Evolutionary conservation across 192 early-diverging fungal genomes (phyloP).

Genomic region (Backusella luteola): DNA sequence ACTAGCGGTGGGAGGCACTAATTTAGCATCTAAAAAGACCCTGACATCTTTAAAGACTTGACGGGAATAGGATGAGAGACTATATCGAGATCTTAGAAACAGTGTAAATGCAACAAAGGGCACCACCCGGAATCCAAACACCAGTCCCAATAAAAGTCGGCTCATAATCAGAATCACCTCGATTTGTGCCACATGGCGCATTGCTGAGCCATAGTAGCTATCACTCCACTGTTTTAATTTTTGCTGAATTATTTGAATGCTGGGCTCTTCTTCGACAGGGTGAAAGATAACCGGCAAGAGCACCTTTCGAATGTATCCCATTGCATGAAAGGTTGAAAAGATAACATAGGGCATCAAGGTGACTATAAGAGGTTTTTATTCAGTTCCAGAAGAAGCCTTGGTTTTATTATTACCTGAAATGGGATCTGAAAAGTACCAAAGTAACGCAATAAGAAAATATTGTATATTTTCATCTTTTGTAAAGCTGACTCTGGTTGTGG

Average conservation of each 20-base stretch:
- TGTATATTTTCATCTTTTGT: constrained; percentile 75
- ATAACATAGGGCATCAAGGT: constrained; percentile 64
- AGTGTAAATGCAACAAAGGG: constrained; percentile 56
- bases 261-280: constrained; percentile 35
- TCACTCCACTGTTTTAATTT: constrained; percentile 51
- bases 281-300: constrained; percentile 59
- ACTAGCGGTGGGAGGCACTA: constrained; percentile 41
- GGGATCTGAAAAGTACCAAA: constrained; percentile 65
- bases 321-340: constrained; percentile 73
- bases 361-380: constrained; percentile 35
- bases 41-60: constrained; percentile 34
- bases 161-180: constrained; percentile 72
- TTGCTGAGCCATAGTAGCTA: constrained; percentile 59
- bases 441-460: constrained; percentile 68
- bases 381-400: not conserved
- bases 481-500: constrained; percentile 44
- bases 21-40: not conserved
- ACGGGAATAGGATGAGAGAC: constrained; percentile 52
- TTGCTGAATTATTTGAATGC: constrained; percentile 39
- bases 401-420: constrained; percentile 50
- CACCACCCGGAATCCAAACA: constrained; percentile 29
- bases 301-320: constrained; percentile 66
- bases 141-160: constrained; percentile 47
- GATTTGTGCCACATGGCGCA: constrained; percentile 60
- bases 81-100: constrained; percentile 72